Conservation (phyloP, 1,139 yeast genomes). For the Wickerhamomyces sp. region DNA sequence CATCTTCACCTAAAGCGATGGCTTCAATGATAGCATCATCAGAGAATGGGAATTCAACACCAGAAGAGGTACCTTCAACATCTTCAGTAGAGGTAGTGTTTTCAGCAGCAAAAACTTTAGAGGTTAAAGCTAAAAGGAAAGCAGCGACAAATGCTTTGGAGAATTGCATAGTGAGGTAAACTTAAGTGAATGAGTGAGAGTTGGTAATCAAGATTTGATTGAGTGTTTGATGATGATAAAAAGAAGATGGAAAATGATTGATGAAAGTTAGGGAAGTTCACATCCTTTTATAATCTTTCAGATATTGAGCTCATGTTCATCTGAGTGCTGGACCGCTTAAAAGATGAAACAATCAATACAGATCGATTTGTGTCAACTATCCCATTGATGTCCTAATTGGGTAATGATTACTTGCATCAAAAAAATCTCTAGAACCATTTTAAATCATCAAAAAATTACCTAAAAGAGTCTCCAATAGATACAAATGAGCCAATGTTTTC, state of each 20-base stretch:
- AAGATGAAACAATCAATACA: no score
- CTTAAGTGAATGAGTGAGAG: constrained; percentile 1
- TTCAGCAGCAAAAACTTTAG: constrained; percentile 11
- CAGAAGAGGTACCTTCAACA: constrained; percentile 13
- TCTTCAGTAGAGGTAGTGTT: constrained; percentile 7
- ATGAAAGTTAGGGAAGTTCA: background rate
- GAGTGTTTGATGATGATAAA: constrained; percentile 3
- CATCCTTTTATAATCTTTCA: background rate
- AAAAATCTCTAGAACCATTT: background rate
- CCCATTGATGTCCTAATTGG: constrained; percentile 3
- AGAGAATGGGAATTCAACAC: constrained; percentile 23
- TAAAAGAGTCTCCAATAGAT: background rate
- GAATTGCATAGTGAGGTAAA: constrained; percentile 20
- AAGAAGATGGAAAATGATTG: no score
- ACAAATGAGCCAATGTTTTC: no score
- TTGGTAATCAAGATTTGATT: background rate
- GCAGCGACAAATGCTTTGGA: constrained; percentile 17
- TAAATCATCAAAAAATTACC: background rate
- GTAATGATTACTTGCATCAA: constrained; percentile 4
- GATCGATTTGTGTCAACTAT: background rate
- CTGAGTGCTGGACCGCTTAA: no score
- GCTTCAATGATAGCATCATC: constrained; percentile 23
- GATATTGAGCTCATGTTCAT: no score
- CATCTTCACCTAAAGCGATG: constrained; percentile 19
- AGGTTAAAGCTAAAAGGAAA: constrained; percentile 13